These are phyloP conservation scores for Alloascoidea hylecoeti DNA, from an alignment of 805 yeast species.

Conservation along the genomic window DNA sequence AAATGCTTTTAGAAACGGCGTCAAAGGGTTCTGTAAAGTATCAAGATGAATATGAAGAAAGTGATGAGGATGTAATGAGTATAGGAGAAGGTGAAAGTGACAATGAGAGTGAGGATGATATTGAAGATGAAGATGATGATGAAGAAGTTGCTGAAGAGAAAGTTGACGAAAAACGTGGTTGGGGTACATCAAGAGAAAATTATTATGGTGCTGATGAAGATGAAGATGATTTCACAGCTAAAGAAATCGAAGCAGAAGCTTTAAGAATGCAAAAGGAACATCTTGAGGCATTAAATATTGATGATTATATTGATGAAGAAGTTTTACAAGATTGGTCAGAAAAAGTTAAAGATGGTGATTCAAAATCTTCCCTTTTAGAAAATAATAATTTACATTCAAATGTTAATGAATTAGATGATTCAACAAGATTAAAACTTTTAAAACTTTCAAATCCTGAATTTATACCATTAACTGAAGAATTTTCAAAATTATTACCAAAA, in stretches of 20 bases:
- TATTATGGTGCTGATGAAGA: constrained; percentile 52
- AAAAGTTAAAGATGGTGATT: constrained; percentile 30
- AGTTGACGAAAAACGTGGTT: constrained; percentile 20
- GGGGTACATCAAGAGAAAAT: constrained; percentile 29
- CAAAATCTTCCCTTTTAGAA: constrained; percentile 14
- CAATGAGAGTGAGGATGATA: constrained; percentile 32
- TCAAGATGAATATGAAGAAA: constrained; percentile 18
- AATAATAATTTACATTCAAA: constrained; percentile 27
- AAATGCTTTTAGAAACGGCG: constrained; percentile 12
- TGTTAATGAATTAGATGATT: constrained; percentile 31
- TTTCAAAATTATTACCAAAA: constrained; percentile 24
- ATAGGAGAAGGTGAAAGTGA: constrained; percentile 22
- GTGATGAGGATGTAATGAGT: constrained; percentile 45
- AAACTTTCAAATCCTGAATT: constrained; percentile 71
- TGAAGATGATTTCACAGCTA: constrained; percentile 67
- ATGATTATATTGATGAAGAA: constrained; percentile 66
- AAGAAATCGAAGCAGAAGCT: constrained; percentile 78
- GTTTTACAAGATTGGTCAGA: constrained; percentile 69
- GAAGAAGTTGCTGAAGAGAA: constrained; percentile 20
- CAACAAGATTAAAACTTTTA: constrained; percentile 38
- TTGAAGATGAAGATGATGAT: constrained; percentile 31
- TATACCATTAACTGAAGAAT: constrained; percentile 58
- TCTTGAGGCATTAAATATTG: constrained; percentile 60
- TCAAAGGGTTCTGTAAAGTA: constrained; percentile 3
- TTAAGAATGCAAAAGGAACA: constrained; percentile 72